Conservation (phyloP, 352 stramenopile species). For the Phytophthora cryptogea region DNA sequence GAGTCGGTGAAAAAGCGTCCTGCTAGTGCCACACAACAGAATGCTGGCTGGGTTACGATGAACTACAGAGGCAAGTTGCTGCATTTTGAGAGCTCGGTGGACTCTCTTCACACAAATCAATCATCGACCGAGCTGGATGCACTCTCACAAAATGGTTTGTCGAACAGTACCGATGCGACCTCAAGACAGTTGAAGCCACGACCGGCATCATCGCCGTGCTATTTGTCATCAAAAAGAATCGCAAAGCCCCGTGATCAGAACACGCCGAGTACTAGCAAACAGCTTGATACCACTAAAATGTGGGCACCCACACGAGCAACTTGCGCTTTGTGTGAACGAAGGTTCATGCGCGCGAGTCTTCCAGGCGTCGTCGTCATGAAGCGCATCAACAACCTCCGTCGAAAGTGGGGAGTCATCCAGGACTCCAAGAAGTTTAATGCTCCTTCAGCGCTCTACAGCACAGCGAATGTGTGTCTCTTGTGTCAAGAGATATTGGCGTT, state of each 20-base stretch:
- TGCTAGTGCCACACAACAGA: constrained; percentile 31
- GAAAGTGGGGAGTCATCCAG: constrained; percentile 53
- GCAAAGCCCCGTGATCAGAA: constrained; percentile 1
- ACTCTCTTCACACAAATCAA: not conserved
- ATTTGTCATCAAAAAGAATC: constrained; percentile 28
- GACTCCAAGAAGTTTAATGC: constrained; percentile 46
- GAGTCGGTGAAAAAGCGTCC: constrained; percentile 17
- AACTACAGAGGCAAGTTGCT: constrained; percentile 40
- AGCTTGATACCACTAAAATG: constrained; percentile 14
- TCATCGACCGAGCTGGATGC: not conserved
- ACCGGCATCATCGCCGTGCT: constrained; percentile 33
- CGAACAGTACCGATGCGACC: not conserved
- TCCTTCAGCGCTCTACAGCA: constrained; percentile 45
- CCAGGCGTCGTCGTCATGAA: constrained; percentile 54
- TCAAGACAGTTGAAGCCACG: constrained; percentile 14
- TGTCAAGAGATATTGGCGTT: constrained; percentile 49
- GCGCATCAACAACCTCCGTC: constrained; percentile 48
- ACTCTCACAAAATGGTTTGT: not conserved
- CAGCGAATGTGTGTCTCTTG: constrained; percentile 45
- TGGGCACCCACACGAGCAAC: constrained; percentile 34
- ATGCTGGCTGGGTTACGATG: constrained; percentile 45
- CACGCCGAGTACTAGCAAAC: not conserved
- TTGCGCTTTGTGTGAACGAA: constrained; percentile 53
- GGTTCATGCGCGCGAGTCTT: constrained; percentile 48
- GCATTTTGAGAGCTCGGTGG: constrained; percentile 39